phyloP scores from a whole-genome alignment of 768 basidiomycete genomes.

The Leccinellum albellum region DNA sequence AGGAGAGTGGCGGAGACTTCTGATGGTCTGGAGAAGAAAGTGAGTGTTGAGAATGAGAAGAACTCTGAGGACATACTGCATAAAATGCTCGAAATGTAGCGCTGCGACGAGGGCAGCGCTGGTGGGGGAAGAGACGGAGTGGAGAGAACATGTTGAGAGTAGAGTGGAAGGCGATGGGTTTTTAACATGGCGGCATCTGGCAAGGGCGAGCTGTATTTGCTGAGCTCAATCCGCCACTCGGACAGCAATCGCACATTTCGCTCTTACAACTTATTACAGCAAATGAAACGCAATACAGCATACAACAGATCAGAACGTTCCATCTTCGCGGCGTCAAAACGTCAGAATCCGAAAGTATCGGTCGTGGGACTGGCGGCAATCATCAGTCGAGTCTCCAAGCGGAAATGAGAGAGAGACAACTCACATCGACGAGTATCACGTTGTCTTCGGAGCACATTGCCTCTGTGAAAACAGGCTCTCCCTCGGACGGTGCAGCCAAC shows the following conservation, averaged over 20 bases:
- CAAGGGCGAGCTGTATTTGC: slow-evolving; percentile 27
- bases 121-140: slow-evolving; percentile 25
- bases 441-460: slow-evolving; percentile 58
- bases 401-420: slow-evolving; percentile 4
- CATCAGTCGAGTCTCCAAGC: not conserved
- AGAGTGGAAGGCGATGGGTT: not conserved
- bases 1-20: slow-evolving; percentile 24
- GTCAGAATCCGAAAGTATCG: slow-evolving; percentile 30
- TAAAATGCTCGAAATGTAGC: slow-evolving; percentile 50
- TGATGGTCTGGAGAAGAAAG: slow-evolving; percentile 23
- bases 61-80: slow-evolving; percentile 40
- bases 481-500: slow-evolving; percentile 12
- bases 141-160: slow-evolving; percentile 15
- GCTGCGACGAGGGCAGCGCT: slow-evolving; percentile 33
- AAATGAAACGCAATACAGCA: not conserved
- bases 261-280: slow-evolving; percentile 1
- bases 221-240: slow-evolving; percentile 28
- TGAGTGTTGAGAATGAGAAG: slow-evolving; percentile 18
- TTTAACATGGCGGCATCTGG: slow-evolving; percentile 25
- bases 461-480: slow-evolving; percentile 16
- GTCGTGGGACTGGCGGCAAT: slow-evolving; percentile 4
- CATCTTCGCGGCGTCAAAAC: slow-evolving; percentile 16
- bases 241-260: slow-evolving; percentile 17
- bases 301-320: not conserved
- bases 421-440: slow-evolving; percentile 49